phyloP scores from a whole-genome alignment of 768 basidiomycete genomes.

The Erythrobasidium yunnanense region DNA sequence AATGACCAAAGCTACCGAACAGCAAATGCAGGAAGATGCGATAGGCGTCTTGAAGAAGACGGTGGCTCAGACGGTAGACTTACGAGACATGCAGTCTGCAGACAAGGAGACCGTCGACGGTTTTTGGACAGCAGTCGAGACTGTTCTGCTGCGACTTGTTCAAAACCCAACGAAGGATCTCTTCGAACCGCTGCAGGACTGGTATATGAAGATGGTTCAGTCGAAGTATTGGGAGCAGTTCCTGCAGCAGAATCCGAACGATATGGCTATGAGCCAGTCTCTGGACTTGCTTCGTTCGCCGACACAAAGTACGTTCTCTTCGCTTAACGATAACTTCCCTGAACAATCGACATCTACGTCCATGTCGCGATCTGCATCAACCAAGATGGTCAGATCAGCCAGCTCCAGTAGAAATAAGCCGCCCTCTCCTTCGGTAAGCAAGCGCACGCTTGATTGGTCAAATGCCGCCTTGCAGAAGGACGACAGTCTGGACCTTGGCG shows the following conservation, averaged over 20 bases:
- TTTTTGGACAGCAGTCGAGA: conserved; percentile 14
- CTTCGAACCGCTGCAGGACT: conserved; percentile 20
- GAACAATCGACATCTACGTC: background rate
- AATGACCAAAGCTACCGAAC: conserved; percentile 14
- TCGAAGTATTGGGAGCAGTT: conserved; percentile 12
- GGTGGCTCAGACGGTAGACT: background rate
- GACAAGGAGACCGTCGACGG: background rate
- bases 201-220: background rate
- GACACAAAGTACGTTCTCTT: too few species aligned
- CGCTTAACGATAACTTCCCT: too few species aligned
- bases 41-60: background rate
- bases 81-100: background rate
- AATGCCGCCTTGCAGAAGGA: background rate
- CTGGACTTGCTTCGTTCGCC: background rate
- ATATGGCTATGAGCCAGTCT: background rate
- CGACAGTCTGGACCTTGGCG: conserved; percentile 10
- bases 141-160: conserved; percentile 6
- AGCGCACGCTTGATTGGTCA: background rate
- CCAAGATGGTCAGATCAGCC: background rate
- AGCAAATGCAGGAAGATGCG: conserved; percentile 15
- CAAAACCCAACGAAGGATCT: conserved; percentile 16
- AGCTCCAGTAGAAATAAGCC: background rate
- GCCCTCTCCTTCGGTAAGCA: background rate
- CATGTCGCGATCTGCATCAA: background rate
- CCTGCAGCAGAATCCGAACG: background rate